Evolutionary conservation across 176 grass and related monocot genomes (phyloP), one percentile per base, ranked within the genome.

Genomic region (Bromus sterilis): DNA sequence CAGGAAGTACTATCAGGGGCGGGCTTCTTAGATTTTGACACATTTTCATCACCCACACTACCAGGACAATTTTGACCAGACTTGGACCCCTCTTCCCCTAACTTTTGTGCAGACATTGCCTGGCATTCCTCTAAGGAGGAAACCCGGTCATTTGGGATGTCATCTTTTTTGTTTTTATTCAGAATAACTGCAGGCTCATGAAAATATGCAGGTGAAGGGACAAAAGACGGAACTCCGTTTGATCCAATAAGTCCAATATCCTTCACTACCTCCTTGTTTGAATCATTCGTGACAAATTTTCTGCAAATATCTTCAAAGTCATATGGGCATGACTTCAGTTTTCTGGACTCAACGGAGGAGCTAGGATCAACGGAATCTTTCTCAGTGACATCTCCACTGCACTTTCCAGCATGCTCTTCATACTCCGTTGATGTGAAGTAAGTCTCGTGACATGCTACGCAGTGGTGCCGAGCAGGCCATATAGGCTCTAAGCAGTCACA

Each of bases 401-500:
- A 98, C 78, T 89, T 95, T 81, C 86, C 88, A 87, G 84, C 80
- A 84, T 98, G 96, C 49, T 69, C 73, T 78, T 98, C 93, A 84
- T 91, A 89, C 85, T 98, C 96, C 4, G 39, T 31, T 14, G 39
- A 66, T 30, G 82, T 81, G 23, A 60, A 79, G 59, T 93, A 93
- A 57, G 93, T 88, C 12, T 91, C 86, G 79, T 98, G 96, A 79
- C 96, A 98, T 70, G 81, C 87, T 61, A 88, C 82, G 82, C 96
- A 98, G 51, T 98, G 96, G 28, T 89, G 49, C 76, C 88, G 70
- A 88, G 89, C 93, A 95, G 90, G 86, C 90, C 89, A 95, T 76
- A 91, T 43, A 66, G 88, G 88, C 78, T 98, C 96, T 49, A 98
- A 91, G 79, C 93, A 98, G 83, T 95, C 86, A 13, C 96, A 95